Conservation (phyloP, 257 asterid species). For the Solanum medicagineum region DNA sequence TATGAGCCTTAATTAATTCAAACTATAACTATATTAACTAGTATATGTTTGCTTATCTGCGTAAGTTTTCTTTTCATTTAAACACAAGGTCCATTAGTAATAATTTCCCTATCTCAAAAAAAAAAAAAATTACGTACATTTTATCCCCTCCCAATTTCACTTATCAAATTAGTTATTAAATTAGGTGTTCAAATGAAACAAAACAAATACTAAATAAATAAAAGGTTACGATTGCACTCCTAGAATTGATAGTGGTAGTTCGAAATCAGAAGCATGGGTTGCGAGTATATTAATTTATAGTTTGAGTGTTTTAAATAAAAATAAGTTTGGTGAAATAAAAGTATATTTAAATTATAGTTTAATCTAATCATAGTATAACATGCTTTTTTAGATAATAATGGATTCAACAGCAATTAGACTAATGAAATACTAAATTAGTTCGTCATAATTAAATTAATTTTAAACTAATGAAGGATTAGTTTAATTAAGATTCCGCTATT, state of each 20-base stretch:
- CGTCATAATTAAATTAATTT: not conserved
- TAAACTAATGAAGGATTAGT: not conserved
- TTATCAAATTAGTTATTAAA: too few species aligned
- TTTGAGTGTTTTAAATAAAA: not conserved
- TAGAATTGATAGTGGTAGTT: not conserved
- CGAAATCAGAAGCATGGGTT: not conserved
- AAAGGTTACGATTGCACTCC: not conserved
- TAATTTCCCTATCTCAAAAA: too few species aligned
- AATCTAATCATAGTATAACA: not conserved
- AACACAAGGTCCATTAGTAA: too few species aligned
- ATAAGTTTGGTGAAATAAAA: not conserved
- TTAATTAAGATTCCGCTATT: not conserved
- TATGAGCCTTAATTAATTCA: too few species aligned
- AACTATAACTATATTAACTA: too few species aligned
- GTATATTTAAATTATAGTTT: not conserved
- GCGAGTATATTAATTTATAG: not conserved
- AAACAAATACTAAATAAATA: too few species aligned
- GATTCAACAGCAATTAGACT: not conserved
- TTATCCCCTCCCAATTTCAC: too few species aligned
- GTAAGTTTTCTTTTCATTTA: too few species aligned
- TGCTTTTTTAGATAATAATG: not conserved
- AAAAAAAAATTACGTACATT: too few species aligned
- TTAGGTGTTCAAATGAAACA: not conserved
- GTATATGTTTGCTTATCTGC: too few species aligned
- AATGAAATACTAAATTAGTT: not conserved